Conservation (phyloP, 2,329 filamentous ascomycete genomes). For the Tolypocladium capitatum region DNA sequence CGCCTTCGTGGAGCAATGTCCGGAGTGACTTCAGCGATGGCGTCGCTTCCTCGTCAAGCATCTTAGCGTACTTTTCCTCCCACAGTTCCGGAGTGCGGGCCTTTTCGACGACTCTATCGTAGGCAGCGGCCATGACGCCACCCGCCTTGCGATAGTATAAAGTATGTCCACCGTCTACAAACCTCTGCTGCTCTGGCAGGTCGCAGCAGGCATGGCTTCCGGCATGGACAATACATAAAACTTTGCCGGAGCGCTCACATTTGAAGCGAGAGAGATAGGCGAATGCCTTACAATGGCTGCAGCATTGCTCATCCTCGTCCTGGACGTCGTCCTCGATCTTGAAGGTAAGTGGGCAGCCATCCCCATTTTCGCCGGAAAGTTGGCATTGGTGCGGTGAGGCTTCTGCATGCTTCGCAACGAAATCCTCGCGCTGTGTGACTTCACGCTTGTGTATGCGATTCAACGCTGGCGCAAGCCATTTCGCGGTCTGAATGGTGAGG, state of each 20-base stretch:
- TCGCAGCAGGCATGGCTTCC: constrained; percentile 73
- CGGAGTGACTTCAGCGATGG: constrained; percentile 80
- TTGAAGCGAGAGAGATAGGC: constrained; percentile 83
- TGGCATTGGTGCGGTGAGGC: constrained; percentile 38
- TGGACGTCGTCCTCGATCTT: constrained; percentile 60
- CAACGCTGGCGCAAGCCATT: constrained; percentile 85
- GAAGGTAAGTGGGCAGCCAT: constrained; percentile 46
- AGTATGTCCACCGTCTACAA: constrained; percentile 55
- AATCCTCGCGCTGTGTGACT: constrained; percentile 50
- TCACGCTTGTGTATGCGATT: constrained; percentile 68
- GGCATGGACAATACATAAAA: constrained; percentile 71
- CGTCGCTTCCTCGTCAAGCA: constrained; percentile 70
- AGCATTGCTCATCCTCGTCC: constrained; percentile 92
- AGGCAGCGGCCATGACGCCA: constrained; percentile 50
- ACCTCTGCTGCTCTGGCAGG: constrained; percentile 50
- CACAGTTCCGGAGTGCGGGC: constrained; percentile 75
- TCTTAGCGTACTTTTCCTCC: constrained; percentile 78
- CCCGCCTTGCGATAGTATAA: constrained; percentile 67
- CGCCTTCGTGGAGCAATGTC: constrained; percentile 77
- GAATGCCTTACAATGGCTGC: constrained; percentile 82
- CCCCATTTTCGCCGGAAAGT: constrained; percentile 27
- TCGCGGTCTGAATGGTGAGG: constrained; percentile 73
- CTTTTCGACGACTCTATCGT: constrained; percentile 73
- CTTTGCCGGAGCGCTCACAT: constrained; percentile 69
- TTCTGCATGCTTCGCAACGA: constrained; percentile 52